Evolutionary conservation across 2,329 filamentous ascomycete genomes (phyloP), one percentile per base, ranked within the genome.

Genomic region (Fusarium multiceps): DNA sequence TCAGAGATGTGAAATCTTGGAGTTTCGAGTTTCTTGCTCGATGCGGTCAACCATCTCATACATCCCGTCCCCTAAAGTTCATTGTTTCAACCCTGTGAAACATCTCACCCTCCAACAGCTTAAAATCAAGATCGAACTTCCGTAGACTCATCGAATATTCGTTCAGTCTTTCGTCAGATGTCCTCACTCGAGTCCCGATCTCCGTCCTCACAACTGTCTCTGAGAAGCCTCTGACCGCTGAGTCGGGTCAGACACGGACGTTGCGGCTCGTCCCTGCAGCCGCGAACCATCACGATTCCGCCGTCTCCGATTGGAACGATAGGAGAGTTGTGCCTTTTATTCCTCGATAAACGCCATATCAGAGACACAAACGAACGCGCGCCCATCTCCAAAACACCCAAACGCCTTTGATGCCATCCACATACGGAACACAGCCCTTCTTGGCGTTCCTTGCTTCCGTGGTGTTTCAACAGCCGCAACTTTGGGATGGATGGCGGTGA

Each of bases 51-150:
- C 37, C 41, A 32, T 45, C 18, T 34, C 18, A 28, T 43, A 23
- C 40, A 66, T 66, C 62, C 34, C 46, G 30, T 65, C 34, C 47
- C 43, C 25, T 40, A 55, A 55, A 32, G 9, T 54, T 32, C 59
- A 49, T 32, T 47, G 60, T 60, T 51, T 66, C 47, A 43, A 60
- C 25, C 53, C 51, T 42, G 47, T 72, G 70, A 72, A 72, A 72
- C 70, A 72, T 59, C 12, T 41, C 30, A 18, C 66, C 63, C 63
- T 59, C 57, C 51, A 46, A 49, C 14, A 62, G 37, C 45, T 46
- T 56, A 60, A 34, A 55, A 45, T 40, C 54, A 60, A 58, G 54
- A 72, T 72, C 69, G 69, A 55, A 63, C 45, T 63, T 72, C 46
- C 21, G 23, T 58, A 57, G 53, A 43, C 55, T 58, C 66, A 72